Conservation (phyloP, 2,329 filamentous ascomycete genomes). For the Metarhizium robertsii region DNA sequence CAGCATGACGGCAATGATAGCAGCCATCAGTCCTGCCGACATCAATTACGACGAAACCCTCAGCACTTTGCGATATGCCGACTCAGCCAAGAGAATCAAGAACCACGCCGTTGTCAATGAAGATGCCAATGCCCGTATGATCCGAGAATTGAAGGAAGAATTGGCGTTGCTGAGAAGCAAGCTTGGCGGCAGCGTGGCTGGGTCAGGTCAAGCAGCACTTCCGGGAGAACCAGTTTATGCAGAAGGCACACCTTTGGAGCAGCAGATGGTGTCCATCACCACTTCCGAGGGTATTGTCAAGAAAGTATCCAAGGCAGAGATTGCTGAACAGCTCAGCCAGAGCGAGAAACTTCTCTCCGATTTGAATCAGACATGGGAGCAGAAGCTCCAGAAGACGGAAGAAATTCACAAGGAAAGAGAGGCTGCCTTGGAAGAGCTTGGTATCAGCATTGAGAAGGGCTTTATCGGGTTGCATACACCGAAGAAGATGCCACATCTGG, state of each 20-base stretch:
- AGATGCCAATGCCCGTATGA: slow-evolving; percentile 98
- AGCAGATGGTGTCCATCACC: slow-evolving; percentile 94
- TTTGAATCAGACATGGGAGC: slow-evolving; percentile 97
- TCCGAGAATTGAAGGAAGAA: slow-evolving; percentile 94
- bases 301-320: slow-evolving; percentile 96
- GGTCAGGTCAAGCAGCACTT: slow-evolving; percentile 37
- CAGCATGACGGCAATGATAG: slow-evolving; percentile 99
- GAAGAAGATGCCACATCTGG: slow-evolving; percentile 98
- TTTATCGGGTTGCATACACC: slow-evolving; percentile 92
- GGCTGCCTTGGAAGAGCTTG: slow-evolving; percentile 86
- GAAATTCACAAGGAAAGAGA: slow-evolving; percentile 97
- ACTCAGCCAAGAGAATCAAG: slow-evolving; percentile 98
- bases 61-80: slow-evolving; percentile 89
- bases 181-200: slow-evolving; percentile 49
- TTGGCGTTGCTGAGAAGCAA: slow-evolving; percentile 78
- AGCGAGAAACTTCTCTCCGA: slow-evolving; percentile 94
- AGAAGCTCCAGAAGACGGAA: slow-evolving; percentile 91
- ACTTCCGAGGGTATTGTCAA: slow-evolving; percentile 77
- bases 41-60: slow-evolving; percentile 99
- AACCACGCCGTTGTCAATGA: slow-evolving; percentile 99
- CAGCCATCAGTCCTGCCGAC: slow-evolving; percentile 93
- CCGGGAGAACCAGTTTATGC: slow-evolving; percentile 77
- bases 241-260: slow-evolving; percentile 81
- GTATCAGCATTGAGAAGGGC: slow-evolving; percentile 98
- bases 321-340: slow-evolving; percentile 90